Percentiles rank a stretch among this genome's conserved stretches.
Evolutionary conservation across 192 early-diverging fungal genomes (phyloP).

Genomic region (Coemansia sp.): DNA sequence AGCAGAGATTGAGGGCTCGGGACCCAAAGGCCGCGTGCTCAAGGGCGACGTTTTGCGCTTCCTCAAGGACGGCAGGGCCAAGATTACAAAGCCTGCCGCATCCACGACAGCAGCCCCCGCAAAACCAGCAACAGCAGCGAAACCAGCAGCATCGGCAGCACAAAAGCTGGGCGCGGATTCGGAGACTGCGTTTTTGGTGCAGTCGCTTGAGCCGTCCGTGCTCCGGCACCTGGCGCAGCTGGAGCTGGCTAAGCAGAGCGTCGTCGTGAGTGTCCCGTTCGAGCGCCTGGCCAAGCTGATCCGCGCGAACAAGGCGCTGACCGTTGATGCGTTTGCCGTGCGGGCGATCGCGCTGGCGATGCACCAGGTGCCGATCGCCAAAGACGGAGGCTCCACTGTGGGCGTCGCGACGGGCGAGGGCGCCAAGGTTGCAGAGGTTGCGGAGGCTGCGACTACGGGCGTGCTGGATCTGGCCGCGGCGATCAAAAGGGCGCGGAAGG

Average conservation of each 20-base stretch:
- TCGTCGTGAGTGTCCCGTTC: slow-evolving; percentile 33
- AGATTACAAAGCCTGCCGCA: not conserved
- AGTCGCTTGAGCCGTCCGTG: slow-evolving; percentile 43
- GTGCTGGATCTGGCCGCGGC: slow-evolving; percentile 26
- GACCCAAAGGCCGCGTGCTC: slow-evolving; percentile 68
- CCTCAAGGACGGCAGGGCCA: slow-evolving; percentile 42
- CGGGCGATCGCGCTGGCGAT: slow-evolving; percentile 42
- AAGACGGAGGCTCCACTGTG: slow-evolving; percentile 57
- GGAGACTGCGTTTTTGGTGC: slow-evolving; percentile 41
- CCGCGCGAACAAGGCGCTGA: slow-evolving; percentile 23
- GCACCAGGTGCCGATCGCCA: slow-evolving; percentile 44
- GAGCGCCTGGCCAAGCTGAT: slow-evolving; percentile 26
- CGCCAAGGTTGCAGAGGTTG: slow-evolving; percentile 27
- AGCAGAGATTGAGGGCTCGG: slow-evolving; percentile 51
- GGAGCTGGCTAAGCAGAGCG: slow-evolving; percentile 39
- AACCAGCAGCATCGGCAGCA: slow-evolving; percentile 1
- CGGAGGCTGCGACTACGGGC: slow-evolving; percentile 24
- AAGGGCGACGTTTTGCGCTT: slow-evolving; percentile 75
- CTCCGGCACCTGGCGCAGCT: slow-evolving; percentile 38
- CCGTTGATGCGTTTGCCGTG: slow-evolving; percentile 19
- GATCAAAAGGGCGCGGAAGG: slow-evolving; percentile 25
- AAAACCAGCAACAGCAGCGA: no score
- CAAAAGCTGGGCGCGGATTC: slow-evolving; percentile 14
- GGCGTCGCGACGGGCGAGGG: slow-evolving; percentile 59
- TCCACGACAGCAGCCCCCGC: no score